Evolutionary conservation across 805 yeast species (phyloP).

Genomic region (Suhomyces sp.): DNA sequence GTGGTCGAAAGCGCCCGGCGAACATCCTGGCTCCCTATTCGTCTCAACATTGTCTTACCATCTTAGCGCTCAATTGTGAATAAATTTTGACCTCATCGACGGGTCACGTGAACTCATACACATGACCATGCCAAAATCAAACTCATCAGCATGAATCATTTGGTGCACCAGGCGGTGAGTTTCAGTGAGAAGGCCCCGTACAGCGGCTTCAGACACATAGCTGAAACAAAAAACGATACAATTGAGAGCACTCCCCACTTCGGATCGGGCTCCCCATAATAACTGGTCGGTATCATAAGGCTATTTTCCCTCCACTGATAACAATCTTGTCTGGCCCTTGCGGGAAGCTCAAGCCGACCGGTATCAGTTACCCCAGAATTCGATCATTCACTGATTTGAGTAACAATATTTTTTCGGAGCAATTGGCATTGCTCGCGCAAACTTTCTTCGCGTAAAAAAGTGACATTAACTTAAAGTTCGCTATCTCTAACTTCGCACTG

Average conservation of each 20-base stretch:
- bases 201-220: background rate
- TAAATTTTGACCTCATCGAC: conserved; percentile 3
- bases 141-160: no score
- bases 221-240: background rate
- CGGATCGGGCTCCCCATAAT: background rate
- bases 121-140: no score
- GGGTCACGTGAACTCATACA: background rate
- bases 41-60: background rate
- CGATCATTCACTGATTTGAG: background rate
- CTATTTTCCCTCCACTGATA: background rate
- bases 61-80: background rate
- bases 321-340: background rate
- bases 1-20: background rate
- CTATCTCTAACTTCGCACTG: background rate
- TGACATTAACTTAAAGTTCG: background rate
- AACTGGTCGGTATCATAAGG: background rate
- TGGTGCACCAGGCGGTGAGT: no score
- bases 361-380: background rate
- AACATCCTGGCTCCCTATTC: background rate
- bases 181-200: background rate
- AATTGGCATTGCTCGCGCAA: background rate
- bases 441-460: background rate
- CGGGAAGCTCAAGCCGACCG: background rate
- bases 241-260: background rate
- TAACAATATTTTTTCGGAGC: background rate